Conservation (phyloP, 78 protist genomes). For the Thecamonas trahens region DNA sequence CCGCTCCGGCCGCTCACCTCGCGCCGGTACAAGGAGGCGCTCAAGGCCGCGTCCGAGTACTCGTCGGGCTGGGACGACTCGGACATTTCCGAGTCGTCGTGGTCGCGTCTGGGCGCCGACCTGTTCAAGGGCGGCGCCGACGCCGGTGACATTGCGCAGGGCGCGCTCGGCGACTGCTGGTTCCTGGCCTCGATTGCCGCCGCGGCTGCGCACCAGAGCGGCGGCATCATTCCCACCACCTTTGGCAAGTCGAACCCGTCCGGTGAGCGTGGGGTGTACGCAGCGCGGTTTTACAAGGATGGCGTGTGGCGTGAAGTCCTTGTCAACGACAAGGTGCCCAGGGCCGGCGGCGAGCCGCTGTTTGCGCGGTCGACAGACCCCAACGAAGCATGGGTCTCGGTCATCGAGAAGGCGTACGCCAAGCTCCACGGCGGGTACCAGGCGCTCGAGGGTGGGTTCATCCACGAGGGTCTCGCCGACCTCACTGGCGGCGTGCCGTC, state of each 20-base stretch:
- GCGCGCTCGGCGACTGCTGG: slow-evolving; percentile 48
- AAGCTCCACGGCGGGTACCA: slow-evolving; percentile 38
- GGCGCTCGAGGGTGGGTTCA: slow-evolving; percentile 11
- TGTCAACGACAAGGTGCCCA: slow-evolving; percentile 2
- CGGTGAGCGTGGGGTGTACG: background rate
- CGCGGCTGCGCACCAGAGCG: slow-evolving; percentile 18
- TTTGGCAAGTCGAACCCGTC: background rate
- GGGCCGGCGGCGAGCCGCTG: background rate
- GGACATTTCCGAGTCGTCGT: too few relatives aligned
- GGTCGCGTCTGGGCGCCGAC: too few relatives aligned
- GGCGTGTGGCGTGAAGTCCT: background rate
- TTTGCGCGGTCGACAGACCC: slow-evolving; percentile 2
- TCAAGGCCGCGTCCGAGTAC: too few relatives aligned
- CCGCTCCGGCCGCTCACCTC: too few relatives aligned
- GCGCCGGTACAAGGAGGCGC: too few relatives aligned
- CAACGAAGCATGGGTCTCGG: slow-evolving; percentile 32
- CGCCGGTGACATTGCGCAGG: slow-evolving; percentile 23
- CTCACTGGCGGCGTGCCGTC: slow-evolving; percentile 24
- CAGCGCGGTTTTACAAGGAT: background rate
- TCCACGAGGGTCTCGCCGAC: slow-evolving; percentile 17
- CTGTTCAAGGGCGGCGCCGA: background rate
- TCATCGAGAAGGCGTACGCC: slow-evolving; percentile 69
- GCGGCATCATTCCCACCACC: background rate
- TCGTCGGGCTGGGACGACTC: too few relatives aligned
- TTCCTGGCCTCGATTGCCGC: slow-evolving; percentile 17